phyloP scores from a whole-genome alignment of 2,329 filamentous ascomycete species.

The Ceratocystis destructans region DNA sequence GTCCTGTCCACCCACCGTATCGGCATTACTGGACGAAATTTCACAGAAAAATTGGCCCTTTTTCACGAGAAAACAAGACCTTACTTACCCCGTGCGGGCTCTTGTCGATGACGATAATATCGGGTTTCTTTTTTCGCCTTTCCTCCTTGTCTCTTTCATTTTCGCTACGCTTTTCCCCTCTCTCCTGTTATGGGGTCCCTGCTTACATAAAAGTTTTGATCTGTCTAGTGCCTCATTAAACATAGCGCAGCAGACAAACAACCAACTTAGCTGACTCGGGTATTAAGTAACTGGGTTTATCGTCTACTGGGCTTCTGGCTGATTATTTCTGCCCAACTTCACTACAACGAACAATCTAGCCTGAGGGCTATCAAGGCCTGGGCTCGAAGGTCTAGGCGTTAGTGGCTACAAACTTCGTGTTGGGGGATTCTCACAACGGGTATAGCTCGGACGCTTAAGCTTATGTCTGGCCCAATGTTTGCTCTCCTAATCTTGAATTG shows the following conservation, averaged over 20 bases:
- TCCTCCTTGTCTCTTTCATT: background rate
- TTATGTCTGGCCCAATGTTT: background rate
- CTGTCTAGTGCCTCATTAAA: no score
- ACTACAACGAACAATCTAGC: no score
- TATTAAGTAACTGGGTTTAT: no score
- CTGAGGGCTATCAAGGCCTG: no score
- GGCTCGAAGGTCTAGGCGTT: no score
- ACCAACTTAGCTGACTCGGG: no score
- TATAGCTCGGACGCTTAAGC: no score
- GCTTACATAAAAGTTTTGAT: background rate
- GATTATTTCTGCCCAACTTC: no score
- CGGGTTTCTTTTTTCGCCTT: background rate
- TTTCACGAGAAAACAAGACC: background rate
- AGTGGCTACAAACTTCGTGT: no score
- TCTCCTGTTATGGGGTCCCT: background rate
- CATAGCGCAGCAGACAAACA: no score
- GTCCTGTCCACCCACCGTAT: background rate
- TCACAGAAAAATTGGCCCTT: background rate
- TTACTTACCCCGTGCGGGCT: background rate
- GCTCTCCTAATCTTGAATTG: constrained; percentile 1
- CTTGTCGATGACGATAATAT: background rate
- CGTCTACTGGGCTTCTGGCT: no score
- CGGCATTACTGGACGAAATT: constrained; percentile 1
- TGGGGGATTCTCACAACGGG: no score
- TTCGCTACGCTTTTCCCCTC: background rate